phyloP scores from a whole-genome alignment of 345 rosid genomes.

The Salix koriyanagi region DNA sequence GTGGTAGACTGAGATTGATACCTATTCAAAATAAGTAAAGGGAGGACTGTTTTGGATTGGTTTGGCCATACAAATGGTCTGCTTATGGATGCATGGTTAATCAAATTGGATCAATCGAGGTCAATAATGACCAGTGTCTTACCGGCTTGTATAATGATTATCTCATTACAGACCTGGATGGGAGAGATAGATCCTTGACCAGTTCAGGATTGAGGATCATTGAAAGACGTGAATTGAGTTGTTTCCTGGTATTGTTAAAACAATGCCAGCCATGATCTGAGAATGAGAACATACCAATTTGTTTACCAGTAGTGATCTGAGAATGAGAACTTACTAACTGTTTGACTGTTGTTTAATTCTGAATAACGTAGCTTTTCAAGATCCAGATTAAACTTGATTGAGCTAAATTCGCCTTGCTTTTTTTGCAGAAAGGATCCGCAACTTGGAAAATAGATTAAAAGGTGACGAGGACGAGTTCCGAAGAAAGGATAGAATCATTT shows the following conservation, averaged over 20 bases:
- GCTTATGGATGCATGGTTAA: background rate
- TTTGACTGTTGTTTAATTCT: background rate
- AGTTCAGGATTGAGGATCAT: background rate
- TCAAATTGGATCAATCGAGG: background rate
- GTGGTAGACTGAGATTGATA: no score
- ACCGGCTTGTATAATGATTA: background rate
- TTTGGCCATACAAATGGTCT: background rate
- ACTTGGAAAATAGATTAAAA: constrained; percentile 48
- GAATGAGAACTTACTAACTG: background rate
- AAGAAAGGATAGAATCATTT: constrained; percentile 48
- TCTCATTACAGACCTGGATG: background rate
- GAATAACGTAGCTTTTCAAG: background rate
- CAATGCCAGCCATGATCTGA: background rate
- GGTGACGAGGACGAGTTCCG: constrained; percentile 42
- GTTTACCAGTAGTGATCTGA: background rate
- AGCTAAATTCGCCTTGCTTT: constrained; percentile 3
- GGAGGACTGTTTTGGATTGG: background rate
- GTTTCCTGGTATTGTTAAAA: background rate
- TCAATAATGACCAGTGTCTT: background rate
- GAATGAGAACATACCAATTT: background rate
- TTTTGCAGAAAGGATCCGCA: constrained; percentile 51
- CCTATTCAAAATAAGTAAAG: no score
- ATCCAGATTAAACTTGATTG: background rate
- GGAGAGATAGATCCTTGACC: background rate
- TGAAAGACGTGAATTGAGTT: background rate